phyloP scores from a whole-genome alignment of 768 basidiomycete species.

The Mycena venus region DNA sequence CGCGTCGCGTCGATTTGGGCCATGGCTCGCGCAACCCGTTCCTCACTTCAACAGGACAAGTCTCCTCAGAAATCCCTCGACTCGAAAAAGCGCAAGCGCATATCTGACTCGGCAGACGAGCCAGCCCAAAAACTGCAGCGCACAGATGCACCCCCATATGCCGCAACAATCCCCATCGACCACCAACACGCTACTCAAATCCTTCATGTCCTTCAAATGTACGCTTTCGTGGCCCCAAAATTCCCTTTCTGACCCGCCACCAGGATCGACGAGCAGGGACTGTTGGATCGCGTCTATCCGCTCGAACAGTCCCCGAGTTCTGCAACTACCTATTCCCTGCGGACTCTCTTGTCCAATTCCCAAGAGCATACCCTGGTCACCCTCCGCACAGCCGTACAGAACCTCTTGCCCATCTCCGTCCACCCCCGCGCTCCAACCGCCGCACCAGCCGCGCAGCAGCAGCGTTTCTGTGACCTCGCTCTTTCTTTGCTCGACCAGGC shows the following conservation, averaged over 20 bases:
- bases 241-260: conserved; percentile 19
- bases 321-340: conserved; percentile 64
- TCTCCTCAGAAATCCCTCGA: conserved; percentile 44
- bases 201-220: conserved; percentile 73
- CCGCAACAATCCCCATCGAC: conserved; percentile 51
- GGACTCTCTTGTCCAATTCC: conserved; percentile 68
- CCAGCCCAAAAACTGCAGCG: conserved; percentile 65
- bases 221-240: conserved; percentile 33
- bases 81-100: conserved; percentile 80
- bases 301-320: conserved; percentile 55
- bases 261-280: conserved; percentile 79
- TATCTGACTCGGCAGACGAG: conserved; percentile 60
- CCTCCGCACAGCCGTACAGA: conserved; percentile 74
- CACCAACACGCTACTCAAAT: conserved; percentile 62
- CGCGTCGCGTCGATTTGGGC: conserved; percentile 27
- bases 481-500: conserved; percentile 80
- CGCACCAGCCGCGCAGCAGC: conserved; percentile 75
- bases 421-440: conserved; percentile 75
- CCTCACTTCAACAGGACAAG: conserved; percentile 58
- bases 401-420: conserved; percentile 77
- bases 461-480: conserved; percentile 81
- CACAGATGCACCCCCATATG: conserved; percentile 41
- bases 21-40: conserved; percentile 89
- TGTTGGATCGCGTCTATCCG: conserved; percentile 84
- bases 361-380: conserved; percentile 66